phyloP scores from a whole-genome alignment of 441 rosid species.

The Pelargonium myrrhifolium region DNA sequence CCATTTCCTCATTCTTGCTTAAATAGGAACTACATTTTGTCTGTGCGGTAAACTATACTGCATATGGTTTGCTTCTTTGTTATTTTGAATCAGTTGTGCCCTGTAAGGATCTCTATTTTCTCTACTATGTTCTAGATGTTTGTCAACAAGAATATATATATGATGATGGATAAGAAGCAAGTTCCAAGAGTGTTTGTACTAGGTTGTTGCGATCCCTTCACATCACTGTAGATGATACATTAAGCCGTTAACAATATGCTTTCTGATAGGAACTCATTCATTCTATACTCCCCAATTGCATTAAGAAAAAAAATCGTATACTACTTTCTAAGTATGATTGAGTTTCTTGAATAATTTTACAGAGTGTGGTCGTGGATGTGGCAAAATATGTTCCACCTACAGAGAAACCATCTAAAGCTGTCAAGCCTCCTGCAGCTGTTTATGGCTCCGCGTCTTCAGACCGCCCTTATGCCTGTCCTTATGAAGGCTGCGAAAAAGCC shows the following conservation, averaged over 20 bases:
- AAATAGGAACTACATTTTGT: not conserved
- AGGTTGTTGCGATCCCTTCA: no score
- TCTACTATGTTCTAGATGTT: no score
- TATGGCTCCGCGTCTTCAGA: conserved; percentile 61
- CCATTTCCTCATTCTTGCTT: not conserved
- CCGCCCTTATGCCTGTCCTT: conserved; percentile 88
- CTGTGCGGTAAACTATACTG: not conserved
- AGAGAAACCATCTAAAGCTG: conserved; percentile 54
- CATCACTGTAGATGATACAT: not conserved
- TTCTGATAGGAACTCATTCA: not conserved
- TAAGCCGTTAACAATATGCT: not conserved
- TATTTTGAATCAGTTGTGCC: not conserved
- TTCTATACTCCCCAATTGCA: not conserved
- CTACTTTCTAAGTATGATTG: not conserved
- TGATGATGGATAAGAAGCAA: no score
- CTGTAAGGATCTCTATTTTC: not conserved
- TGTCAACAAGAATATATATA: no score
- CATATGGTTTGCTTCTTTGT: not conserved
- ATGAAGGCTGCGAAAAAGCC: conserved; percentile 80
- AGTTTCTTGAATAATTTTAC: conserved; percentile 12
- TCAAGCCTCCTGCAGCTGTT: conserved; percentile 46
- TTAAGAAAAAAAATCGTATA: not conserved
- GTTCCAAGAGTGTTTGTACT: no score
- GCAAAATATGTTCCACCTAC: conserved; percentile 56
- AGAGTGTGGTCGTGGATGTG: conserved; percentile 48